These are phyloP conservation scores for Lindgomyces ingoldianus DNA, from an alignment of 495 filamentous ascomycete genomes.

Conservation along the genomic window DNA sequence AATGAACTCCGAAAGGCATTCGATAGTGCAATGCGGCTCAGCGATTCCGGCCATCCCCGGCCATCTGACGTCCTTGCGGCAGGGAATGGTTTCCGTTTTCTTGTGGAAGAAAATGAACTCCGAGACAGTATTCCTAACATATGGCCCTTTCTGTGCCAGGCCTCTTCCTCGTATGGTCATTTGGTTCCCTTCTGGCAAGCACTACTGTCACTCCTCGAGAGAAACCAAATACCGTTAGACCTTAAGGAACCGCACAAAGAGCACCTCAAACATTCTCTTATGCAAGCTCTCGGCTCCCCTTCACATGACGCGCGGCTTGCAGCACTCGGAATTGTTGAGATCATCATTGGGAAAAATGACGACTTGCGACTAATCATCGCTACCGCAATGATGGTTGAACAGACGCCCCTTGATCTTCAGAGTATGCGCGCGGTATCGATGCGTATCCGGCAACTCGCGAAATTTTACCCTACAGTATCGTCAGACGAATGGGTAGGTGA, in stretches of 20 bases:
- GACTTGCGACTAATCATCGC: constrained; percentile 41
- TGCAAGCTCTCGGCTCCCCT: constrained; percentile 68
- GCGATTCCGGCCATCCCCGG: not conserved
- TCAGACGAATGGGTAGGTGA: constrained; percentile 64
- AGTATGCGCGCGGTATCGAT: constrained; percentile 75
- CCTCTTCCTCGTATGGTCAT: constrained; percentile 12
- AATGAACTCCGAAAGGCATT: constrained; percentile 2
- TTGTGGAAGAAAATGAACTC: constrained; percentile 14
- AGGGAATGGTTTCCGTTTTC: constrained; percentile 29
- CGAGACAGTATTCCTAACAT: not conserved
- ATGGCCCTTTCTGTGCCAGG: constrained; percentile 29
- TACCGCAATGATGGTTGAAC: constrained; percentile 68
- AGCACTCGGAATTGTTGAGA: constrained; percentile 67
- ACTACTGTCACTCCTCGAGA: constrained; percentile 11
- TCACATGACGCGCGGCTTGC: constrained; percentile 70
- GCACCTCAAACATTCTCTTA: constrained; percentile 60
- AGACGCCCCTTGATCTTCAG: constrained; percentile 72
- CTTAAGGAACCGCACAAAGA: constrained; percentile 43
- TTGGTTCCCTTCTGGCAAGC: constrained; percentile 30
- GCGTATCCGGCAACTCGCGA: constrained; percentile 75
- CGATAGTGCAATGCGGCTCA: not conserved
- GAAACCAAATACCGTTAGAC: not conserved
- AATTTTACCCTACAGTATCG: constrained; percentile 57
- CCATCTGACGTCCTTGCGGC: constrained; percentile 19
- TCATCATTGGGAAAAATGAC: constrained; percentile 44